Evolutionary conservation across 495 filamentous ascomycete genomes (phyloP), one percentile per base, ranked within the genome.

Genomic region (Penicillium longicatenatum): DNA sequence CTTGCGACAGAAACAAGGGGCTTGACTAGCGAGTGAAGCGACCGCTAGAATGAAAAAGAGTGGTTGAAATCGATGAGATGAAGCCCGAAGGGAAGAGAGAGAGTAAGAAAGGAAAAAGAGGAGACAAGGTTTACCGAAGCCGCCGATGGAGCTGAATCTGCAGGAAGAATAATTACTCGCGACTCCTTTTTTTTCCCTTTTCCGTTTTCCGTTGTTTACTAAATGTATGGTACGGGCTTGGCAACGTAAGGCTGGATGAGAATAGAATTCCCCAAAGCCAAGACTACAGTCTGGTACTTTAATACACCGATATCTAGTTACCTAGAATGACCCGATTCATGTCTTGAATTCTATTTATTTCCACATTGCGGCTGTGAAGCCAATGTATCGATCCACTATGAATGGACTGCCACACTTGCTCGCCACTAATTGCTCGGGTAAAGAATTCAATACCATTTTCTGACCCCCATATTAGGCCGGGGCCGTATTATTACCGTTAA

Each of bases 81-180:
- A 48, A 31, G 50, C 17, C 11, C 43, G 55, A 45, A 50, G 41
- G 37, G 42, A 37, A 51, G 46, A 45, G 54, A 42, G 35, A 46
- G 42, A 54, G 46, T 17, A 43, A 30, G 55, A 52, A 59, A 57
- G 64, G 39, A 52, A 47, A 50, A 63, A 60, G 66, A 68, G 67
- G 62, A 57, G 55, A 61, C 43, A 62, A 61, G 31, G 52, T 62
- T 55, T 59, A 61, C 52, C 55, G 58, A 57, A 55, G 17, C 41
- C 24, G 37, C 39, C 52, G 46, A 30, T 35, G 24, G 51, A 46
- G 31, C 41, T 61, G 53, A 50, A 52, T 35, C 54, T 51, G 47
- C 52, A 51, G 53, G 30, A 26, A 9, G 9, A 44, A 20, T 42
- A 19, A 8, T 33, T 12, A 20, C 26, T 33, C 19, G 37, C 24